phyloP scores from a whole-genome alignment of 495 filamentous ascomycete species.

The Tuber melanosporum region DNA sequence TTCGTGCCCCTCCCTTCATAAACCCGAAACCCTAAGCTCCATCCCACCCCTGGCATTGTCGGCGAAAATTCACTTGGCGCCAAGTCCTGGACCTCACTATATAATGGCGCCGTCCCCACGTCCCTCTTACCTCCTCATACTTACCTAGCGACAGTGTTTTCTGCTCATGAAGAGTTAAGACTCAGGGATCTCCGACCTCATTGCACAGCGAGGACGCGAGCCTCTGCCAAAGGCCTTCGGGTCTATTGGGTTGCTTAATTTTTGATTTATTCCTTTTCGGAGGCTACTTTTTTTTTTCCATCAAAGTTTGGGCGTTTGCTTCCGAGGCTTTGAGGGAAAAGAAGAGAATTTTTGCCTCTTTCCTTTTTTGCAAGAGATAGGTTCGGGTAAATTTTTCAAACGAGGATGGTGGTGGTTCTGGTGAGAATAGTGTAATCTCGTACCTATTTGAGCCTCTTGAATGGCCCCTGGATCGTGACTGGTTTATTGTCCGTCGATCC shows the following conservation, averaged over 20 bases:
- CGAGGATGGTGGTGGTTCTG: no score
- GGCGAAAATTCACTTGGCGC: conserved; percentile 32
- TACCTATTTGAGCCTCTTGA: neutral
- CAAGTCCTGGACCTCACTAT: conserved; percentile 14
- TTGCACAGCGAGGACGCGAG: conserved; percentile 36
- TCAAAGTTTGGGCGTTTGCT: conserved; percentile 25
- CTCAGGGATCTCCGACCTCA: conserved; percentile 35
- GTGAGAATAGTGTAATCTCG: neutral
- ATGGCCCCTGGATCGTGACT: neutral
- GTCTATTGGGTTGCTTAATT: conserved; percentile 39
- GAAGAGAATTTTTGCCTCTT: neutral
- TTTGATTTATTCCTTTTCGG: conserved; percentile 29
- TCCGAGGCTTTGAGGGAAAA: conserved; percentile 29
- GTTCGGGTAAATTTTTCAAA: no score
- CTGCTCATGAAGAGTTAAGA: conserved; percentile 36
- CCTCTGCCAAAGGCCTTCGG: conserved; percentile 39
- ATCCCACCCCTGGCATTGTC: conserved; percentile 11
- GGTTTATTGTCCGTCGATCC: neutral
- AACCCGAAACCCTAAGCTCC: neutral
- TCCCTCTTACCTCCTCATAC: conserved; percentile 29
- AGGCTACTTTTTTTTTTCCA: conserved; percentile 16
- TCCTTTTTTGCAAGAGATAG: no score
- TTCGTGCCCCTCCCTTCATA: neutral
- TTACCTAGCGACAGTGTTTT: conserved; percentile 40
- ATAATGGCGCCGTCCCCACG: conserved; percentile 19